These are phyloP conservation scores for Coemansia sp. DNA, from an alignment of 192 early-diverging fungal genomes.

Conservation along the genomic window DNA sequence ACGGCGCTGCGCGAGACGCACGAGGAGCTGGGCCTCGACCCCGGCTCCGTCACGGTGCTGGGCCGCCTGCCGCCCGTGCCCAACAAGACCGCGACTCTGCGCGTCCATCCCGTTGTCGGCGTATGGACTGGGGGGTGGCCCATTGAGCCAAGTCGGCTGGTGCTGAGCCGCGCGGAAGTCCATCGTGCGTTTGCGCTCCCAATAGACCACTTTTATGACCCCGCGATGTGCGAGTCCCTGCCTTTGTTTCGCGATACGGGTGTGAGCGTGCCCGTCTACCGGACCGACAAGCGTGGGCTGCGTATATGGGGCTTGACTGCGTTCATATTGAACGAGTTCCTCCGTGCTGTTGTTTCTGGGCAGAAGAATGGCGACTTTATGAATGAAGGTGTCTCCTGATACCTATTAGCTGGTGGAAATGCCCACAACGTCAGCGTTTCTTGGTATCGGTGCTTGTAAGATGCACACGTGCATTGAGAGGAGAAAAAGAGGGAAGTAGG, in stretches of 20 bases:
- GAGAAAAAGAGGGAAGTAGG: too few species aligned
- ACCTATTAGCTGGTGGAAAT: too few species aligned
- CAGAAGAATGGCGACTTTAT: too few species aligned
- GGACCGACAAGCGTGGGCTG: conserved; percentile 48
- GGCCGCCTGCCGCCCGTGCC: conserved; percentile 61
- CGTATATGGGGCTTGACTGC: conserved; percentile 79
- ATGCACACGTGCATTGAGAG: too few species aligned
- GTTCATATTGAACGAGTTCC: conserved; percentile 63
- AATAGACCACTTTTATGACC: conserved; percentile 60
- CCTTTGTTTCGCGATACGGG: conserved; percentile 52
- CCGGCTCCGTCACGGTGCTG: conserved; percentile 52
- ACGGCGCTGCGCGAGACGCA: conserved; percentile 77
- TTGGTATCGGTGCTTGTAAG: too few species aligned
- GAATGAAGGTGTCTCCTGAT: too few species aligned
- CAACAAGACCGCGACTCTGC: conserved; percentile 54
- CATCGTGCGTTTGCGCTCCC: conserved; percentile 63
- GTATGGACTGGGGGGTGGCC: conserved; percentile 45
- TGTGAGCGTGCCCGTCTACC: conserved; percentile 58
- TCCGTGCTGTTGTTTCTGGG: conserved; percentile 7
- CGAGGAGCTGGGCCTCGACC: conserved; percentile 68
- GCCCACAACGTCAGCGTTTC: too few species aligned
- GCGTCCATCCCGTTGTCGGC: conserved; percentile 63
- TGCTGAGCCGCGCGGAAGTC: conserved; percentile 66
- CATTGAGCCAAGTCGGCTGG: conserved; percentile 40
- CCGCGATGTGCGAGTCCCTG: conserved; percentile 26